Evolutionary conservation across 768 basidiomycete species (phyloP), one percentile per base, ranked within the genome.

Genomic region (Lactifluus rugatus): DNA sequence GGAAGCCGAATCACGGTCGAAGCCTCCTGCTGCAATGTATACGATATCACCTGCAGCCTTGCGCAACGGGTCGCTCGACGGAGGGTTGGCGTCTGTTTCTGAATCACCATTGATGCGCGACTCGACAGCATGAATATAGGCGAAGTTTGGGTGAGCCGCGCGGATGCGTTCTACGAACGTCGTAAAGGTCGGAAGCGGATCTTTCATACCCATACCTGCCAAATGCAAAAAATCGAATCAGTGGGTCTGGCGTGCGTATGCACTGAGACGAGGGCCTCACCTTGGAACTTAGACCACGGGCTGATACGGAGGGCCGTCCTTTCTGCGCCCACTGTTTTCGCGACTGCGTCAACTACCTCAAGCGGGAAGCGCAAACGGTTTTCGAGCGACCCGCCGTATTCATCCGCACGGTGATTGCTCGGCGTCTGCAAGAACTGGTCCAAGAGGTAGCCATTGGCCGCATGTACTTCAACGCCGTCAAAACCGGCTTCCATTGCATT

Each of bases 351-450:
- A 80, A 78, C 3, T 74, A 31, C 28, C 9, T 31, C 28, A 9
- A 31, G 28, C 1, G 28, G 28, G 28, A 31, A 31, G 28, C 28
- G 68, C 2, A 68, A 61, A 10, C 78, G 68, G 66, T 76, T 76
- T 64, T 76, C 73, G 51, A 78, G 58, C 9, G 70, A 71, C 2
- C 78, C 78, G 6, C 78, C 77, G 66, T 75, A 81, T 54, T 70
- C 67, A 66, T 78, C 76, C 26, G 70, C 73, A 25, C 75, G 70
- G 45, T 72, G 62, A 66, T 77, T 76, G 25, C 65, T 55, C 13
- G 57, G 56, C 26, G 62, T 46, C 58, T 74, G 70, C 16, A 71
- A 47, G 66, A 76, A 75, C 9, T 31, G 28, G 9, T 31, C 28
- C 28, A 31, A 31, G 28, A 31, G 28, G 28, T 31, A 31, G 3